Evolutionary conservation across 1,284 basidiomycete species (phyloP).

Genomic region (Papiliotrema terrestris): DNA sequence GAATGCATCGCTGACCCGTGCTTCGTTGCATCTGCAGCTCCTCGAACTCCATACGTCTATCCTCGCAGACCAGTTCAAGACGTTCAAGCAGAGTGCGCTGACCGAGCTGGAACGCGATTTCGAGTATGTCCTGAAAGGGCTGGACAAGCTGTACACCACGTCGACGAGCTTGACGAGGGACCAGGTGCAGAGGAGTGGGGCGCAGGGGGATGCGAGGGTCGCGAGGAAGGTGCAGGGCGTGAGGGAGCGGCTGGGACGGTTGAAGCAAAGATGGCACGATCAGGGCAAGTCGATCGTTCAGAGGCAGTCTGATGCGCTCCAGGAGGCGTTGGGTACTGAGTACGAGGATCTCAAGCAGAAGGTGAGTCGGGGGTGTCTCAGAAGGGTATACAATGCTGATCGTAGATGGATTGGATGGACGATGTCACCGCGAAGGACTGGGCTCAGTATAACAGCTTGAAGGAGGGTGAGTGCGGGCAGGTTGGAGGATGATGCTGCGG

Average conservation of each 20-base stretch:
- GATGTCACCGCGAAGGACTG: conserved; percentile 34
- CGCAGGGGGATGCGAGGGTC: conserved; percentile 27
- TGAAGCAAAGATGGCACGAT: conserved; percentile 16
- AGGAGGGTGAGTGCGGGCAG: conserved; percentile 19
- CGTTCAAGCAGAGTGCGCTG: conserved; percentile 17
- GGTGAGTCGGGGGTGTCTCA: conserved; percentile 13
- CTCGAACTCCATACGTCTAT: conserved; percentile 9
- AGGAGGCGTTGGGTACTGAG: conserved; percentile 27
- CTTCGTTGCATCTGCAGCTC: conserved; percentile 8
- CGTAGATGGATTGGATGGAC: conserved; percentile 23
- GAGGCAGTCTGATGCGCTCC: conserved; percentile 21
- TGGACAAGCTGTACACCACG: conserved; percentile 44
- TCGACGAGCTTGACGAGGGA: conserved; percentile 30
- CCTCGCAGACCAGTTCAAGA: conserved; percentile 16
- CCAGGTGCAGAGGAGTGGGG: conserved; percentile 31
- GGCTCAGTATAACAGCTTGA: conserved; percentile 32
- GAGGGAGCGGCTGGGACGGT: conserved; percentile 20
- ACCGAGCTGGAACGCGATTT: conserved; percentile 35
- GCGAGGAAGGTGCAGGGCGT: conserved; percentile 19
- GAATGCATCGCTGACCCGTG: conserved; percentile 2
- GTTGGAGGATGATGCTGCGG: not conserved
- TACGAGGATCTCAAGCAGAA: conserved; percentile 31
- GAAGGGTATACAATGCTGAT: not conserved
- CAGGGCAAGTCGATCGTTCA: conserved; percentile 20
- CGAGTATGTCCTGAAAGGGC: conserved; percentile 34